Conservation (phyloP, 2,329 filamentous ascomycete species). For the Neofusicoccum parvum region DNA sequence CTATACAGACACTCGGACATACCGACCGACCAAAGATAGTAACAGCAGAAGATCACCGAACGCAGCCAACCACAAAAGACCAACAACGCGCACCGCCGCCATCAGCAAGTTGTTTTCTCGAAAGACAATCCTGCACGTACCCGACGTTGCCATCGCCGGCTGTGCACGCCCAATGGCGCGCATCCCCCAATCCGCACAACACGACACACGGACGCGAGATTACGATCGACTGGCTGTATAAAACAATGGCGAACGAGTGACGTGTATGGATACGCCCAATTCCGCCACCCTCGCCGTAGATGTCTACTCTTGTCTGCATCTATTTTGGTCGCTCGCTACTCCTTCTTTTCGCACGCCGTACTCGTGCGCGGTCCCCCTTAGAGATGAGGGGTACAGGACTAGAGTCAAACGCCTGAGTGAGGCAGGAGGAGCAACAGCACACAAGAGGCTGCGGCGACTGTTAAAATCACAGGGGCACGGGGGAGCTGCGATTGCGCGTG, state of each 20-base stretch:
- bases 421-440: not conserved
- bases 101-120: not conserved
- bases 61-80: not conserved
- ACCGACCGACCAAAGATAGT: conserved; percentile 8
- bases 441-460: not conserved
- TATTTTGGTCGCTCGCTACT: not conserved
- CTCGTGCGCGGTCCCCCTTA: not conserved
- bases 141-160: not conserved
- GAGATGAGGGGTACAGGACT: not conserved
- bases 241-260: conserved; percentile 4
- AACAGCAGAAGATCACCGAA: not conserved
- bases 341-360: not conserved
- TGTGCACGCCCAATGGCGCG: not conserved
- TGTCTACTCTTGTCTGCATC: not conserved
- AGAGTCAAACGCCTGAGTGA: not conserved
- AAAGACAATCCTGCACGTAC: not conserved
- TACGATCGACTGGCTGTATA: conserved; percentile 7
- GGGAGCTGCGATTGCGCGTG: too few relatives aligned
- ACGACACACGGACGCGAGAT: conserved; percentile 6
- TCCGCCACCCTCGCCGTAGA: not conserved
- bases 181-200: conserved; percentile 5
- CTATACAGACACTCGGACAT: not conserved
- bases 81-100: not conserved
- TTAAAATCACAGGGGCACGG: not conserved
- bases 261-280: conserved; percentile 6